Evolutionary conservation across 768 basidiomycete genomes (phyloP), one percentile per base, ranked within the genome.

Genomic region (Clitopilus hobsonii): DNA sequence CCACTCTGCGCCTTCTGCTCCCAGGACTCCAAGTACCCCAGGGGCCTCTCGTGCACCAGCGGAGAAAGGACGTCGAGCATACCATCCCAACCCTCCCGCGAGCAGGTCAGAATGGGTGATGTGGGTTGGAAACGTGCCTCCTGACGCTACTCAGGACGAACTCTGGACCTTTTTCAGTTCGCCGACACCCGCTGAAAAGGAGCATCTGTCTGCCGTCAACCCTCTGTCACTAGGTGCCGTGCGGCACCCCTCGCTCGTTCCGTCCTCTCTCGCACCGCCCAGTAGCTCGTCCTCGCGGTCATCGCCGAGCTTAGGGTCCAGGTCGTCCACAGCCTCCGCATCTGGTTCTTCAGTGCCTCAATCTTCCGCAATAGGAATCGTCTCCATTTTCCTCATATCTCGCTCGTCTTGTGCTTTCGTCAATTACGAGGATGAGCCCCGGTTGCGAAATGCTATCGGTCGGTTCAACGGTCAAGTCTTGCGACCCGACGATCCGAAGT

Each of bases 391-490:
- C 71, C 83, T 94, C 52, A 98, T 98, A 61, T 81, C 88, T n/a
- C 84, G 92, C n/a, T 95, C 94, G 2, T 91, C 85, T 63, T 98
- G 95, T 69, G 92, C 91, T 3, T 98, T 98, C 64, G 81, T 96
- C 69, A 98, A 98, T 68, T 96, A 88, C 64, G 80, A 82, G 48
- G 80, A 77, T 0, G 81, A 88, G 61, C 70, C 65, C 5, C 74
- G 85, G 55, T 71, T 98, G 20, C 72, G 80, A 7, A 71, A 71
- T 4, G 93, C 92, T 3, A 90, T 95, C 54, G 62, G 66, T 2
- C 79, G 74, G 48, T 94, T 91, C 70, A 88, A 92, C 66, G 91
- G 90, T 10, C 69, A 73, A 48, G 75, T 82, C 0, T 67, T 98
- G 25, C 84, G 94, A 20, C 77, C 87, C 0, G 68, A 72, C 58